Evolutionary conservation across 805 yeast species (phyloP), one percentile per base, ranked within the genome.

Genomic region (Metschnikowia cerradonensis): DNA sequence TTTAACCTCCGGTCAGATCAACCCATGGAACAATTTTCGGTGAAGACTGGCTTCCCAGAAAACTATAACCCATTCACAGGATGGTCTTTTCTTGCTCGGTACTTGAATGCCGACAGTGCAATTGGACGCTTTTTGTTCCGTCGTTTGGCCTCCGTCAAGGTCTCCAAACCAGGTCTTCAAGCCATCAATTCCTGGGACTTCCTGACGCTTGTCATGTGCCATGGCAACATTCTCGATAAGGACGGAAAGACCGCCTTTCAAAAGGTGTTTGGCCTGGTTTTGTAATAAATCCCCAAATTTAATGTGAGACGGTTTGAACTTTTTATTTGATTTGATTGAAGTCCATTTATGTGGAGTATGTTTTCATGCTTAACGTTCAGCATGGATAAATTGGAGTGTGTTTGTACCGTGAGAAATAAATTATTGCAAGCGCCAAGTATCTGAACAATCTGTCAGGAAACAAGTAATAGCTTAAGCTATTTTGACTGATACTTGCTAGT

Each of bases 1-100:
- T 79, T 84, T 67, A 82, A 83, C 61, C 68, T 83, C 54, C 56
- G 58, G 3, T 83, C 82, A 11, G 70, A 71, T 33, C 58, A 49
- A 26, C 55, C 59, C 4, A 58, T 71, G 55, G 76, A 73, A 50
- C 84, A 79, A 57, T 77, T 63, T 58, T 67, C 73, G 22, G 67
- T 72, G 1, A 69, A 56, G 35, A 57, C 68, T 6, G 88, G 84
- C 32, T 83, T 70, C 53, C 70, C 72, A 7, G 70, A 66, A 4
- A 63, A 62, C 6, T 64, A 58, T 44, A 65, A 68, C 44, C 81
- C 83, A 22, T 78, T 74, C 51, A 47, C 60, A 2, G 85, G 85
- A 2, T 55, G 68, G 59, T 68, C 76, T 11, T 76, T 56, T 51
- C 2, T 72, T 4, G 71, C 77, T 1, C 61, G 77, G 45, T 68